These are phyloP conservation scores for Pichia sporocuriosa DNA, from an alignment of 805 yeast genomes.

Conservation along the genomic window DNA sequence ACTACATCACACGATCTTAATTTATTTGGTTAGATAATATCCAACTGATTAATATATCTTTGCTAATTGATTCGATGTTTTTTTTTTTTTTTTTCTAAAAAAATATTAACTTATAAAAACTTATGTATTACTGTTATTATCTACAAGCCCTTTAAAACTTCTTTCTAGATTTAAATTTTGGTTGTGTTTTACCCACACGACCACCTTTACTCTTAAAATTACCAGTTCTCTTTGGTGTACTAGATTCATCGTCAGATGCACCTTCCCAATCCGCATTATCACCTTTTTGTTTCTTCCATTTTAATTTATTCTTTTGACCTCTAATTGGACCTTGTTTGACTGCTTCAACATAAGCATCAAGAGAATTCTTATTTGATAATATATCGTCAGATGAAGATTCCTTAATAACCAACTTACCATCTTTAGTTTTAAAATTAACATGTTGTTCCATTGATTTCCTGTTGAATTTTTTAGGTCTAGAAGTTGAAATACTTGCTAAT, in stretches of 20 bases:
- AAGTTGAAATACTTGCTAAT: conserved; percentile 80
- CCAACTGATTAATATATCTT: neutral
- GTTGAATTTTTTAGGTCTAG: conserved; percentile 62
- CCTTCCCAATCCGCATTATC: conserved; percentile 47
- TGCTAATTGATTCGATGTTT: neutral
- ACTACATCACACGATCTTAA: conserved; percentile 12
- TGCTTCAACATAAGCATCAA: conserved; percentile 91
- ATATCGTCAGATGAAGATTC: conserved; percentile 48
- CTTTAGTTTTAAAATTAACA: conserved; percentile 42
- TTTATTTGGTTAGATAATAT: conserved; percentile 13
- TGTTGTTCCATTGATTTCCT: conserved; percentile 36
- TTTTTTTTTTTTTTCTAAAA: neutral
- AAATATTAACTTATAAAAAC: no score
- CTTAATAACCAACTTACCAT: conserved; percentile 64
- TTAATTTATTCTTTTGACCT: conserved; percentile 87
- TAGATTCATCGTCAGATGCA: conserved; percentile 20
- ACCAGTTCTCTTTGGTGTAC: conserved; percentile 5
- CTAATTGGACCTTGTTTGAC: conserved; percentile 88
- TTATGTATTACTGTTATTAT: no score
- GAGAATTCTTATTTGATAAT: conserved; percentile 45
- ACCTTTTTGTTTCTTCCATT: conserved; percentile 54
- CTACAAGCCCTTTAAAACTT: conserved; percentile 45
- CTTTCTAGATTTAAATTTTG: conserved; percentile 52
- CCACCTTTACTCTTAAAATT: conserved; percentile 14
- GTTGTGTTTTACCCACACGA: conserved; percentile 31